These are phyloP conservation scores for Chalciporus chontae DNA, from an alignment of 768 basidiomycete species.

Conservation along the genomic window DNA sequence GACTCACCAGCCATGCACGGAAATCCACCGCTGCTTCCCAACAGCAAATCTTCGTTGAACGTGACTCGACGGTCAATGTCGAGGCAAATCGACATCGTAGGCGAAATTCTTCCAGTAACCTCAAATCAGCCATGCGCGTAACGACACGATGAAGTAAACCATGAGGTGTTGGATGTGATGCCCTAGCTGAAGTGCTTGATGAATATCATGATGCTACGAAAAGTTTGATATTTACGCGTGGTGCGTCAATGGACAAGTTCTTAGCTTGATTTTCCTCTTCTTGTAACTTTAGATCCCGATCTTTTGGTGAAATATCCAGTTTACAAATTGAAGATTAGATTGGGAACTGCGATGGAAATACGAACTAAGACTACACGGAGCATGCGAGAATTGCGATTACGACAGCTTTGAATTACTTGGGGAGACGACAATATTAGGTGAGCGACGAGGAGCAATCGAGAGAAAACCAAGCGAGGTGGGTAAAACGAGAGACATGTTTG, in stretches of 20 bases:
- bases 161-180: not conserved
- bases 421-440: constrained; percentile 20
- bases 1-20: constrained; percentile 30
- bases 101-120: constrained; percentile 28
- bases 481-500: constrained; percentile 1
- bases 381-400: constrained; percentile 25
- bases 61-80: constrained; percentile 29
- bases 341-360: constrained; percentile 13
- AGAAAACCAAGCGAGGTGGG: constrained; percentile 20
- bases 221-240: constrained; percentile 7
- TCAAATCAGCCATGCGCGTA: constrained; percentile 36
- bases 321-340: constrained; percentile 10
- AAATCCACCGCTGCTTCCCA: constrained; percentile 11
- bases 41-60: constrained; percentile 29
- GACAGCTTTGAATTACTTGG: constrained; percentile 26
- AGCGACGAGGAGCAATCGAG: constrained; percentile 16
- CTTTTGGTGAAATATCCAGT: constrained; percentile 13
- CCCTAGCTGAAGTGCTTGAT: constrained; percentile 1
- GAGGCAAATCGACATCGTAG: constrained; percentile 27
- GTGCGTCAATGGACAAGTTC: constrained; percentile 3
- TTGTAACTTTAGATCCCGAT: constrained; percentile 20
- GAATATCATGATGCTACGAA: constrained; percentile 7
- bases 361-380: constrained; percentile 23
- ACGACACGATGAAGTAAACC: constrained; percentile 28
- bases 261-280: constrained; percentile 6